phyloP scores from a whole-genome alignment of 129 eudicot genomes.

The Smallanthus sonchifolius region DNA sequence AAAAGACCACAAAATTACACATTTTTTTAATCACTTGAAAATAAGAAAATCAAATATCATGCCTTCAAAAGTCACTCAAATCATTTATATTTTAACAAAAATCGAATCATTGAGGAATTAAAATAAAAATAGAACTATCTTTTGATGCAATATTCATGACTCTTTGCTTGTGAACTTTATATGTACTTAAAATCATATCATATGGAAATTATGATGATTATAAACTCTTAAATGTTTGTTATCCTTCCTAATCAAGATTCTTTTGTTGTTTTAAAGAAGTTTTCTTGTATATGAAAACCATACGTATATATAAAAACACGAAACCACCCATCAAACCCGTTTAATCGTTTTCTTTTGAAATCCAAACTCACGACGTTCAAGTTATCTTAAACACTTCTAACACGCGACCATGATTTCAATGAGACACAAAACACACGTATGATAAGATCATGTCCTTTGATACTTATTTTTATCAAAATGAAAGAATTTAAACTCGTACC shows the following conservation, averaged over 20 bases:
- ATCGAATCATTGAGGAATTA: neutral
- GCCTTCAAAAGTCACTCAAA: neutral
- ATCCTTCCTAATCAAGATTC: neutral
- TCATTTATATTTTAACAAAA: neutral
- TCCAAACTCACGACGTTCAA: neutral
- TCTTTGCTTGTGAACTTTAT: neutral
- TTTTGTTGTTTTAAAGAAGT: neutral
- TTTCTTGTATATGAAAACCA: neutral
- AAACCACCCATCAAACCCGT: neutral
- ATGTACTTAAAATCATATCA: neutral
- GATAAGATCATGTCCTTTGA: neutral
- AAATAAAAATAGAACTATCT: neutral
- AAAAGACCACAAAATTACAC: neutral
- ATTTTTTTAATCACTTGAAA: neutral
- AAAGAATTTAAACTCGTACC: conserved; percentile 34
- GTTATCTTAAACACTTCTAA: neutral
- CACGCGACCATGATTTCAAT: neutral
- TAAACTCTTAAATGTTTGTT: neutral
- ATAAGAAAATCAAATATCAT: neutral
- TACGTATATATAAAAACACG: neutral
- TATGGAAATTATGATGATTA: neutral
- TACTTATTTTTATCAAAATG: neutral
- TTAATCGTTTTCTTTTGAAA: neutral
- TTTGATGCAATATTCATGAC: neutral
- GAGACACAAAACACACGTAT: neutral